A percentile compares a stretch with the other conserved stretches of the same genome.
Conservation (phyloP, 2,329 filamentous ascomycete species). For the Epichloe gansuensis region DNA sequence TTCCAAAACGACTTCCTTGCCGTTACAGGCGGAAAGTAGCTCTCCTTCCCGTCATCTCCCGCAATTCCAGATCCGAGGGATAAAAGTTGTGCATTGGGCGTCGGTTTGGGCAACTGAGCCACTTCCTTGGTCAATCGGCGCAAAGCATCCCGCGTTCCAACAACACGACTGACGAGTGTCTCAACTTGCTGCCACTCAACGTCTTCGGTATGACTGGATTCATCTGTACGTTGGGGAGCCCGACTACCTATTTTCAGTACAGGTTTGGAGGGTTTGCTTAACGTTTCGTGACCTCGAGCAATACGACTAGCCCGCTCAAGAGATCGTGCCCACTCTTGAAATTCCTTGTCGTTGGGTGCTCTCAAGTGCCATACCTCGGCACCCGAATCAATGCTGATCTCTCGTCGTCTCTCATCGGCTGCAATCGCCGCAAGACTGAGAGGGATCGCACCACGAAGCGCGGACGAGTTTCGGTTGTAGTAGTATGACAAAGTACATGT, state of each 20-base stretch:
- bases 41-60: slow-evolving; percentile 23
- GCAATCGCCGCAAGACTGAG: slow-evolving; percentile 83
- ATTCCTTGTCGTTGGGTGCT: slow-evolving; percentile 72
- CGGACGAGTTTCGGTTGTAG: slow-evolving; percentile 84
- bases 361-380: slow-evolving; percentile 94
- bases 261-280: slow-evolving; percentile 15
- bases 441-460: slow-evolving; percentile 82
- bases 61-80: slow-evolving; percentile 27
- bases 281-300: slow-evolving; percentile 38
- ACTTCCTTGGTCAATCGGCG: slow-evolving; percentile 78
- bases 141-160: slow-evolving; percentile 78
- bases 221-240: slow-evolving; percentile 15
- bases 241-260: slow-evolving; percentile 17
- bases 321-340: slow-evolving; percentile 74
- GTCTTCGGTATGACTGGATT: slow-evolving; percentile 45
- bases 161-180: slow-evolving; percentile 69
- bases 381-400: slow-evolving; percentile 93
- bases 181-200: slow-evolving; percentile 82
- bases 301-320: slow-evolving; percentile 68
- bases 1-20: slow-evolving; percentile 83
- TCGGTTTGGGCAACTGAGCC: slow-evolving; percentile 34
- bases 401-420: slow-evolving; percentile 73
- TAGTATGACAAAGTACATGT: slow-evolving; percentile 95
- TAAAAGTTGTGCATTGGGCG: slow-evolving; percentile 20
- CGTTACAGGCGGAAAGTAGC: slow-evolving; percentile 36